Base-by-base conservation (phyloP, 2,329 filamentous ascomycete genomes). In the Phialophora expanda region DNA sequence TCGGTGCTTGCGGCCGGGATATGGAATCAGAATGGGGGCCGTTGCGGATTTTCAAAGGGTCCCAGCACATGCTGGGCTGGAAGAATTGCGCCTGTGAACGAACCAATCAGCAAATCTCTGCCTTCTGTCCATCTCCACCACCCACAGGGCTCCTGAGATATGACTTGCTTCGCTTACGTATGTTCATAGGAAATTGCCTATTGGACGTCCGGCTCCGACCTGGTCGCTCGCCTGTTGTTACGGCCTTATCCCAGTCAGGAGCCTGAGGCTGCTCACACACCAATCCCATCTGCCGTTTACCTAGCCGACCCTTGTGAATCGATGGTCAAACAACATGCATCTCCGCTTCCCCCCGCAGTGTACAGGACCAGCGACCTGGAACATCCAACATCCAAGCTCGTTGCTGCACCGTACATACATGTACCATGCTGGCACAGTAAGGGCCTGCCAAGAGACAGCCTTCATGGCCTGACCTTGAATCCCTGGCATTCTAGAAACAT, bases 161-260 rank as follows among this genome's bases (percentile, higher is more conserved):
- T 55, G 28, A 55, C 53, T 55, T 55, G 53, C 53, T 55, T 55
- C n/a, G 53, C 28, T 55, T 32, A 53, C 48, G 11, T 53, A 44
- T 44, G 17, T 34, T 55, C 53, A 11, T 34, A n/a, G 2, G 26
- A 12, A 17, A 28, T 9, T 55, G 22, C 14, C 53, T 34, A 55
- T 55, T 55, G 48, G 48, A 26, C 48, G 20, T 11, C 12, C 53
- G 53, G 53, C 28, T 30, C 26, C 26, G 53, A 34, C 53, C 24
- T 55, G 26, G 24, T 55, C 28, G 17, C 26, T 55, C 28, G 53
- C 53, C n/a, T 55, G 53, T 55, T 55, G 26, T 28, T 32, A 32
- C 53, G 26, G 53, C 53, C 53, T 20, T 9, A 20, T 11, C 28
- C 17, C 12, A 20, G 12, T 55, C 5, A 20, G 17, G 12, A 32